Conservation (phyloP, 1,139 yeast species). For the Taphrina confusa region DNA sequence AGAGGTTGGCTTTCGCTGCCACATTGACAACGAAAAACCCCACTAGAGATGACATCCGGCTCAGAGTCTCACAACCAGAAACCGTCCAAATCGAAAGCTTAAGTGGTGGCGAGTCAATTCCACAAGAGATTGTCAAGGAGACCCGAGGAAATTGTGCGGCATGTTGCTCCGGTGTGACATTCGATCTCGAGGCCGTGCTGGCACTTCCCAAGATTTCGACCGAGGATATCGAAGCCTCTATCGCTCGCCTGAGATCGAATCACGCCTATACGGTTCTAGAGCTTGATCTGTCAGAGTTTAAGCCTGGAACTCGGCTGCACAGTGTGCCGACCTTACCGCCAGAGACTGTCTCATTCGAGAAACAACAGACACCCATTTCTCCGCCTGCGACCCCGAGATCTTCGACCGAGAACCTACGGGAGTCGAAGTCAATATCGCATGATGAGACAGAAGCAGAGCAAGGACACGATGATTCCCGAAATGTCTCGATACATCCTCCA, state of each 20-base stretch:
- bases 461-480: not conserved
- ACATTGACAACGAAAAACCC: constrained; percentile 22
- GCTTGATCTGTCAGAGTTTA: constrained; percentile 14
- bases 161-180: constrained; percentile 30
- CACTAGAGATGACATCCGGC: constrained; percentile 9
- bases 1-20: constrained; percentile 24
- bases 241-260: not conserved
- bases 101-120: constrained; percentile 13
- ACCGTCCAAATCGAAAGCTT: constrained; percentile 13
- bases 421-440: not conserved
- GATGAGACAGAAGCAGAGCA: not conserved
- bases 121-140: constrained; percentile 19
- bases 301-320: constrained; percentile 24
- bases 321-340: constrained; percentile 30
- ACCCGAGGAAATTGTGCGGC: constrained; percentile 25
- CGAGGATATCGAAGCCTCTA: not conserved
- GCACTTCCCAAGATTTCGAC: not conserved
- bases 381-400: constrained; percentile 28
- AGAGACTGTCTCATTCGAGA: constrained; percentile 5
- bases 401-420: not conserved
- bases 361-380: constrained; percentile 17
- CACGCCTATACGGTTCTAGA: constrained; percentile 16
- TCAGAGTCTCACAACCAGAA: not conserved
- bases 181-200: constrained; percentile 23
- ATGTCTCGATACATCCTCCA: constrained; percentile 39